Evolutionary conservation across 2,329 filamentous ascomycete genomes (phyloP).

Genomic region (Aspergillus luchuensis): DNA sequence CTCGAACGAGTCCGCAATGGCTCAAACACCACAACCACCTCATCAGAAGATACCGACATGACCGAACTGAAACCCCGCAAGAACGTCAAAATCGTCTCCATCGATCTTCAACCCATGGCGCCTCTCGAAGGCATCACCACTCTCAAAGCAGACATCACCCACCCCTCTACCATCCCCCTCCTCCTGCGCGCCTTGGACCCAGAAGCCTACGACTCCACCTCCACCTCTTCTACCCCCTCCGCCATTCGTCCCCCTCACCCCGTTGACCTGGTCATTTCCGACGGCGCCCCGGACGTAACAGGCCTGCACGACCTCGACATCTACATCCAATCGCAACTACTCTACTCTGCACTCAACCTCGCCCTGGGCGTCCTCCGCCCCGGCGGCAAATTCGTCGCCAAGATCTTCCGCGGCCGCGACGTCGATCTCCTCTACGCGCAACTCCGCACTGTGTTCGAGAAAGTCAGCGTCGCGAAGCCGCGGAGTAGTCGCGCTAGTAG

Average conservation of each 20-base stretch:
- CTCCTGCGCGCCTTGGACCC: slow-evolving; percentile 83
- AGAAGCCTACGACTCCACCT: slow-evolving; percentile 54
- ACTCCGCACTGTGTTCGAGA: slow-evolving; percentile 84
- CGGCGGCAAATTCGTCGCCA: slow-evolving; percentile 94
- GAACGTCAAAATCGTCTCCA: slow-evolving; percentile 90
- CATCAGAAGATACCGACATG: slow-evolving; percentile 29
- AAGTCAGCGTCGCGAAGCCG: slow-evolving; percentile 89
- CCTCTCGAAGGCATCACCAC: slow-evolving; percentile 90
- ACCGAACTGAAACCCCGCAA: slow-evolving; percentile 55
- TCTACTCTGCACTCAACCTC: slow-evolving; percentile 91
- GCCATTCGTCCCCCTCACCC: slow-evolving; percentile 66
- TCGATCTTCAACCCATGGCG: slow-evolving; percentile 94
- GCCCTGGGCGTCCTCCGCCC: slow-evolving; percentile 89
- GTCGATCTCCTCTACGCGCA: slow-evolving; percentile 96
- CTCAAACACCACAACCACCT: slow-evolving; percentile 23
- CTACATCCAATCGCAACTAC: slow-evolving; percentile 92
- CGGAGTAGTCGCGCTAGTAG: slow-evolving; percentile 93
- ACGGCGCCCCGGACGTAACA: slow-evolving; percentile 94
- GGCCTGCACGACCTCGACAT: slow-evolving; percentile 97
- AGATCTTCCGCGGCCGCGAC: slow-evolving; percentile 93
- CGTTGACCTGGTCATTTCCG: slow-evolving; percentile 91
- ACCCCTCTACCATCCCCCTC: slow-evolving; percentile 89
- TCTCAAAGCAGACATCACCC: slow-evolving; percentile 92
- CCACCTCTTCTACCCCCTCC: slow-evolving; percentile 38
- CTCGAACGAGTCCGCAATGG: slow-evolving; percentile 25